These are phyloP conservation scores for Orbilia oligospora DNA, from an alignment of 2,329 filamentous ascomycete species.

Conservation along the genomic window DNA sequence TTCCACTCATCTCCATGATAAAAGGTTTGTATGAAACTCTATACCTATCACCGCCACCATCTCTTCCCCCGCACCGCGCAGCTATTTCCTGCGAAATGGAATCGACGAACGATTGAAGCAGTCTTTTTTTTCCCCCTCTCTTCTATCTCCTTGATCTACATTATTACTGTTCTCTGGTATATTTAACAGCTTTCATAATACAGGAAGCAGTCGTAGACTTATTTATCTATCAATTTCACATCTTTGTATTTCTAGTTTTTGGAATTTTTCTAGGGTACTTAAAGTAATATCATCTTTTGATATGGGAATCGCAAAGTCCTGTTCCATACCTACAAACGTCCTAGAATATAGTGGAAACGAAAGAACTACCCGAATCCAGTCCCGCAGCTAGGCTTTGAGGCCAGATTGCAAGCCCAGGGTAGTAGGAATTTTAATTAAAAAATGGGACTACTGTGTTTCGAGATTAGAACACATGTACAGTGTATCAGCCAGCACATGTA, in stretches of 20 bases:
- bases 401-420: too few species aligned
- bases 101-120: conserved; percentile 15
- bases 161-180: conserved; percentile 2
- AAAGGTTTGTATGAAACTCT: conserved; percentile 24
- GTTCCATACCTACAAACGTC: not conserved
- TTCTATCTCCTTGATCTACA: conserved; percentile 10
- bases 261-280: not conserved
- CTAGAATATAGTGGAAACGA: too few species aligned
- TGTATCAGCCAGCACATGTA: too few species aligned
- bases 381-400: too few species aligned
- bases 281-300: conserved; percentile 16
- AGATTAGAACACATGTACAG: too few species aligned
- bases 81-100: conserved; percentile 24
- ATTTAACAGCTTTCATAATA: conserved; percentile 28
- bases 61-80: not conserved
- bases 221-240: conserved; percentile 10
- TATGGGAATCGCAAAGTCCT: not conserved
- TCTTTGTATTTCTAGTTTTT: conserved; percentile 37
- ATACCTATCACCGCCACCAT: not conserved
- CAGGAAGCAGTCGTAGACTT: conserved; percentile 39
- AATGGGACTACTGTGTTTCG: too few species aligned
- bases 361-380: too few species aligned
- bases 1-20: conserved; percentile 20
- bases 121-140: not conserved
- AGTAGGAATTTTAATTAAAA: too few species aligned